phyloP scores from a whole-genome alignment of 2,329 filamentous ascomycete species.

The Fusarium cyanostomum region DNA sequence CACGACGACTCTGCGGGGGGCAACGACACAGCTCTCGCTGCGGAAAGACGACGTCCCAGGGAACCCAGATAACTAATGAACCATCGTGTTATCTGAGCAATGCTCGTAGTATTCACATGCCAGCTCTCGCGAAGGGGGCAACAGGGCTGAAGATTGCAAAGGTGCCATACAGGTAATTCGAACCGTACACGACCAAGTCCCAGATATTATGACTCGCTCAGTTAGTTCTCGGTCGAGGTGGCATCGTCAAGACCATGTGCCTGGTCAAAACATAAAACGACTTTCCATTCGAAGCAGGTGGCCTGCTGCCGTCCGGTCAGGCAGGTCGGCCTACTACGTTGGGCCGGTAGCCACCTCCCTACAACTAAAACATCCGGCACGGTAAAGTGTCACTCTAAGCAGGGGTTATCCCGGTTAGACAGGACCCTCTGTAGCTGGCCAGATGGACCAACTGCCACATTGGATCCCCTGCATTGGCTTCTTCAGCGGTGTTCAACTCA shows the following conservation, averaged over 20 bases:
- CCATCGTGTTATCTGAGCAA: neutral
- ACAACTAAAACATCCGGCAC: constrained; percentile 30
- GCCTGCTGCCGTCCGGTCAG: neutral
- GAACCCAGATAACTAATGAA: neutral
- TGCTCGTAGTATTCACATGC: neutral
- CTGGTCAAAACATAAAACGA: constrained; percentile 20
- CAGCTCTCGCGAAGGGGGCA: neutral
- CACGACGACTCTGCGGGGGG: neutral
- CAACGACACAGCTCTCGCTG: neutral
- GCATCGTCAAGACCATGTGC: constrained; percentile 1
- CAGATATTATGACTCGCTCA: constrained; percentile 21
- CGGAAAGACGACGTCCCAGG: neutral
- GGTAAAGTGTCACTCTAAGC: constrained; percentile 28
- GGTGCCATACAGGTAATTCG: constrained; percentile 20
- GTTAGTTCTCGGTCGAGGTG: constrained; percentile 7
- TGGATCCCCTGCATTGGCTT: constrained; percentile 35
- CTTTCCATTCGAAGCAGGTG: constrained; percentile 25
- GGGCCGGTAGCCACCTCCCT: constrained; percentile 26
- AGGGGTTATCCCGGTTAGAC: constrained; percentile 32
- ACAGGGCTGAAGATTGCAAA: constrained; percentile 15
- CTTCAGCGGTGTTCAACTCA: constrained; percentile 7
- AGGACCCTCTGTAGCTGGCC: constrained; percentile 32
- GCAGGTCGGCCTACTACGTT: neutral
- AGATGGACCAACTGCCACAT: constrained; percentile 40
- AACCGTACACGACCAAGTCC: constrained; percentile 9